A percentile compares a stretch with the other conserved stretches of the same genome.
Evolutionary conservation across 257 asterid genomes (phyloP).

Genomic region (Solanum corneliomulleri): DNA sequence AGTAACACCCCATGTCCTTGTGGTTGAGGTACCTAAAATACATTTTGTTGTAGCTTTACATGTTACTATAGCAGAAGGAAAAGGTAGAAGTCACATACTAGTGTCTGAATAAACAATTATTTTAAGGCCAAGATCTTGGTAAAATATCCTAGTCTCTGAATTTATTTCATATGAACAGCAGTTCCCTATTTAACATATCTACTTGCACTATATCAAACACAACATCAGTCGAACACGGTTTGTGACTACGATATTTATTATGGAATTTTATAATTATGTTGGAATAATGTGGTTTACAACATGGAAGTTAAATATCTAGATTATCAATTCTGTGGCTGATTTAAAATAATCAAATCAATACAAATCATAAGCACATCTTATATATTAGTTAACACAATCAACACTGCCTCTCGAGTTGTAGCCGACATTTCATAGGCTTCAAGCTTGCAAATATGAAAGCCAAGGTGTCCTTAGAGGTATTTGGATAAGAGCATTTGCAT

Average conservation of each 20-base stretch:
- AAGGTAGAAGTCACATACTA: neutral
- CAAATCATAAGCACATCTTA: neutral
- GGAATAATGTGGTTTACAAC: neutral
- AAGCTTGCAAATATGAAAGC: neutral
- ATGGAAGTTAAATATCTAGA: neutral
- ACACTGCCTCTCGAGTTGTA: neutral
- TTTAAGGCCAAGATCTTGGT: neutral
- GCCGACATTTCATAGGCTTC: neutral
- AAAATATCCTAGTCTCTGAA: neutral
- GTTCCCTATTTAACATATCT: neutral
- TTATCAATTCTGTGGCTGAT: neutral
- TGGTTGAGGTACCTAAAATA: neutral
- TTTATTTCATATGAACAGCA: neutral
- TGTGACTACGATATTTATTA: too few relatives aligned
- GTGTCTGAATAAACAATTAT: neutral
- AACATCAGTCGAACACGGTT: neutral
- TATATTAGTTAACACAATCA: neutral
- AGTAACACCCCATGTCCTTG: conserved; percentile 9
- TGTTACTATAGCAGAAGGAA: neutral
- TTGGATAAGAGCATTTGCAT: neutral
- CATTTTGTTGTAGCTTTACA: neutral
- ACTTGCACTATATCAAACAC: neutral
- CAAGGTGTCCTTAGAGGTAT: neutral
- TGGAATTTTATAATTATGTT: neutral
- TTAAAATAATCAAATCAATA: neutral